A percentile compares a stretch with the other conserved stretches of the same genome.
Conservation (phyloP, 768 basidiomycete species). For the Sporobolomyces roseus region DNA sequence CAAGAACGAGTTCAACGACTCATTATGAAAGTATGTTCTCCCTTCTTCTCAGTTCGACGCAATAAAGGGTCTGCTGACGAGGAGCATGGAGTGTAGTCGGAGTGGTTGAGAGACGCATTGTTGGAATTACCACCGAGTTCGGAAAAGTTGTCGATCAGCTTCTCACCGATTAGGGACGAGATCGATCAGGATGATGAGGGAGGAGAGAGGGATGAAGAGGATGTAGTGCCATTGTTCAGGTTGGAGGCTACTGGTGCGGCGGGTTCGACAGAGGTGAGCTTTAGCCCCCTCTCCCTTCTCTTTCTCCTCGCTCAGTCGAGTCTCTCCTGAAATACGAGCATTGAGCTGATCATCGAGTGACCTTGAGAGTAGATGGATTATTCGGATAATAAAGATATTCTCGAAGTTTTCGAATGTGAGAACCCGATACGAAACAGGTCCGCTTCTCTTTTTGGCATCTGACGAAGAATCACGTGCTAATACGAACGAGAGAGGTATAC, state of each 20-base stretch:
- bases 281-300: neutral
- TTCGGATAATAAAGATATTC: constrained; percentile 74
- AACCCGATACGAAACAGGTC: constrained; percentile 68
- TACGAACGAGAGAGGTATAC: neutral
- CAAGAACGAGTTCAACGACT: constrained; percentile 70
- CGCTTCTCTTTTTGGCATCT: constrained; percentile 20
- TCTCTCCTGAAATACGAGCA: too few relatives aligned
- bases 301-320: neutral
- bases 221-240: constrained; percentile 59
- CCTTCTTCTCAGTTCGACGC: neutral
- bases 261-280: too few relatives aligned
- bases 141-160: too few relatives aligned
- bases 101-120: too few relatives aligned
- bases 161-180: neutral
- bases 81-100: too few relatives aligned
- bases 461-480: too few relatives aligned
- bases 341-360: too few relatives aligned
- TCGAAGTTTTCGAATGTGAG: constrained; percentile 82
- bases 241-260: constrained; percentile 76
- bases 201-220: neutral
- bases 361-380: constrained; percentile 99
- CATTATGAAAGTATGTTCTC: constrained; percentile 67
- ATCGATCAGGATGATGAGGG: constrained; percentile 33
- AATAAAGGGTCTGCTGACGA: too few relatives aligned
- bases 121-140: too few relatives aligned